These are phyloP conservation scores for Podospora fimiseda DNA, from an alignment of 495 filamentous ascomycete species.

Conservation along the genomic window DNA sequence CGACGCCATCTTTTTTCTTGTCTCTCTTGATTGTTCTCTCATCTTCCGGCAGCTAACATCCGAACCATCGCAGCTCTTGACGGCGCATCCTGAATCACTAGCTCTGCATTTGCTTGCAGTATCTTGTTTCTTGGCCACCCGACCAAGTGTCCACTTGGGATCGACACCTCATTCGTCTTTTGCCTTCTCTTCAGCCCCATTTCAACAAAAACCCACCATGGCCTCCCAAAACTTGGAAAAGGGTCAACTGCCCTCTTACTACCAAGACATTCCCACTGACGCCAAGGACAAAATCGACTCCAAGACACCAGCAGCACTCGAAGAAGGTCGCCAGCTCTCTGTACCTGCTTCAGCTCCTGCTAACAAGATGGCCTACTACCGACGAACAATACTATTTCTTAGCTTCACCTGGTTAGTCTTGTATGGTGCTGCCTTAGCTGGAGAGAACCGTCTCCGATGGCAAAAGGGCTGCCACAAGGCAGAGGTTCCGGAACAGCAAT, in stretches of 20 bases:
- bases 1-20: not conserved
- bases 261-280: constrained; percentile 7
- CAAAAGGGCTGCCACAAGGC: constrained; percentile 15
- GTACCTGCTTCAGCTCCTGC: not conserved
- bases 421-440: constrained; percentile 26
- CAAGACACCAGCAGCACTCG: constrained; percentile 1
- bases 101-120: not conserved
- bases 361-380: constrained; percentile 21
- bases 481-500: constrained; percentile 7
- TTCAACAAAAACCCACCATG: constrained; percentile 8
- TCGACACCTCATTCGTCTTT: constrained; percentile 1
- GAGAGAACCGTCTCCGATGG: not conserved
- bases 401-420: constrained; percentile 25
- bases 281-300: constrained; percentile 9
- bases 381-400: constrained; percentile 23
- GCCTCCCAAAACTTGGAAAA: constrained; percentile 6
- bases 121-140: not conserved
- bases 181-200: too few relatives aligned
- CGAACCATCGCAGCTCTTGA: not conserved
- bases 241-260: constrained; percentile 5
- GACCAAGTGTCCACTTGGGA: not conserved
- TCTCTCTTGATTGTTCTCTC: not conserved
- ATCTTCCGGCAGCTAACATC: not conserved
- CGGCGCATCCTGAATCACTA: not conserved
- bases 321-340: not conserved